These are phyloP conservation scores for Aspergillus bertholletiae DNA, from an alignment of 495 filamentous ascomycete species.

Conservation along the genomic window DNA sequence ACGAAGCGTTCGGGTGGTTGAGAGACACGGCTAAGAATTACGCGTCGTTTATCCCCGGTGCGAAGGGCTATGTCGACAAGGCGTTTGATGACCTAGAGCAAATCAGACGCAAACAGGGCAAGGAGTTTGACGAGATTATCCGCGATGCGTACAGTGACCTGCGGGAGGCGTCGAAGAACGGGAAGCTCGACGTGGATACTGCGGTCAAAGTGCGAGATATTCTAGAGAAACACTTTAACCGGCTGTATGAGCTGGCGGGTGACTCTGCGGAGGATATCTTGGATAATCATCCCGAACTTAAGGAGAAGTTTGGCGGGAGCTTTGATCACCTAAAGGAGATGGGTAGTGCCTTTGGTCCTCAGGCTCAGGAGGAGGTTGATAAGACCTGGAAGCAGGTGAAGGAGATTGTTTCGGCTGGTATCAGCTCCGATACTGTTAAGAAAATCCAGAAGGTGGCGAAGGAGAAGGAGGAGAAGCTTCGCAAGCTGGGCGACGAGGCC, in stretches of 20 bases:
- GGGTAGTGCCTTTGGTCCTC: constrained; percentile 60
- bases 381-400: constrained; percentile 59
- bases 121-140: constrained; percentile 61
- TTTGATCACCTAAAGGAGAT: constrained; percentile 60
- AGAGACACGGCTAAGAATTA: constrained; percentile 57
- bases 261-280: constrained; percentile 55
- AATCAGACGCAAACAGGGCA: constrained; percentile 52
- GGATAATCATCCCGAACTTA: constrained; percentile 62
- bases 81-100: constrained; percentile 62
- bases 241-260: constrained; percentile 50
- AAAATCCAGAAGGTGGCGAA: constrained; percentile 58
- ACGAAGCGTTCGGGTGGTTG: constrained; percentile 55
- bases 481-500: constrained; percentile 58
- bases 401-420: constrained; percentile 51
- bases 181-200: constrained; percentile 45
- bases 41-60: constrained; percentile 65
- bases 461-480: constrained; percentile 59
- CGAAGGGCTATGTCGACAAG: constrained; percentile 52
- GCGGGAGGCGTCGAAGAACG: constrained; percentile 42
- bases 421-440: constrained; percentile 42
- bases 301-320: constrained; percentile 63
- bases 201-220: constrained; percentile 50
- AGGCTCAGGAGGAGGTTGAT: constrained; percentile 66
- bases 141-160: constrained; percentile 57
- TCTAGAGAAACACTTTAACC: constrained; percentile 47